Evolutionary conservation across 441 rosid species (phyloP), one percentile per base, ranked within the genome.

Genomic region (Croton laevigatus): DNA sequence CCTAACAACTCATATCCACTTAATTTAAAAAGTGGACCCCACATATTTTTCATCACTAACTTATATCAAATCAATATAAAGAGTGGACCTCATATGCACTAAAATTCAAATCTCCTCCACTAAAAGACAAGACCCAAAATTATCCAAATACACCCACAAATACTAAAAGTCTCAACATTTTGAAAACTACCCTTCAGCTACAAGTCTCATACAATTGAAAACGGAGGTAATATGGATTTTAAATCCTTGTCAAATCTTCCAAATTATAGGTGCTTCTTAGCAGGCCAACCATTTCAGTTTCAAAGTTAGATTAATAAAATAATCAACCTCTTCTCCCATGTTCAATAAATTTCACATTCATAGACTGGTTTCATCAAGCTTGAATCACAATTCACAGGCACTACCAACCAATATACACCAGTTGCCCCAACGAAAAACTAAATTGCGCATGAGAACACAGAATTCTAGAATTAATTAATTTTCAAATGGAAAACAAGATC

Each of bases 361-460:
- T 17, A 51, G 7, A 37, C 23, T n/a, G 46, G 45, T 58, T 40
- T 49, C 37, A 60, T 65, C 27, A 5, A 17, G 23, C 58, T 48
- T 11, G 7, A 48, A 59, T 37, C 3, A 3, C 27, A 72, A 23
- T 57, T 57, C 61, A 57, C 38, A 63, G 44, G 46, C 59, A n/a
- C 68, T 45, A 23, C 42, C 32, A 61, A 27, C 42, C 27, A 53
- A 55, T 67, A 44, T 36, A 69, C 22, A 62, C 27, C 10, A 23
- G 60, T 11, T 46, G 65, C 19, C 44, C 49, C 48, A 14, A 55
- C 62, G 48, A 55, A 46, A 51, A 48, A 37, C 34, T 27, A 69
- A 54, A 65, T 44, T 20, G 69, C 52, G 49, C 55, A 67, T 54
- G 34, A 27, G 61, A 46, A 23, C 34, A 44, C 36, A 69, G 36